A percentile compares a stretch with the other conserved stretches of the same genome.
phyloP scores from a whole-genome alignment of 2,329 filamentous ascomycete genomes.

The Pestalotiopsis sp. region DNA sequence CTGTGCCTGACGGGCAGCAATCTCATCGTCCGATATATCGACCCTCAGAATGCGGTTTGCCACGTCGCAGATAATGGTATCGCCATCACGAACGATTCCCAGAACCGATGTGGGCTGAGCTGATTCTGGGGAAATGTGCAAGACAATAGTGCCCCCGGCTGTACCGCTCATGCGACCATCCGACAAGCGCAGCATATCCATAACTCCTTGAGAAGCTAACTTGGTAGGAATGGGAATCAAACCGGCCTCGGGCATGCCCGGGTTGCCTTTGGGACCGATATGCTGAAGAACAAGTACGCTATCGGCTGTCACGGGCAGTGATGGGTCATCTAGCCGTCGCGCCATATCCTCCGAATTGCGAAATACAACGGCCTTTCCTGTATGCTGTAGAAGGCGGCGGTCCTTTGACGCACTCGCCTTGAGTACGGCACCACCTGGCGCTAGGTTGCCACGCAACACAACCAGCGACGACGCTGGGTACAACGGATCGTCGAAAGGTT shows the following conservation, averaged over 20 bases:
- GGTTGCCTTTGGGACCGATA: slow-evolving; percentile 89
- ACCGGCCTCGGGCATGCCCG: slow-evolving; percentile 89
- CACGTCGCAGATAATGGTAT: slow-evolving; percentile 78
- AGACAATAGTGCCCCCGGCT: slow-evolving; percentile 85
- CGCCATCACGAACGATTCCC: slow-evolving; percentile 75
- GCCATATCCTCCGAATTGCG: slow-evolving; percentile 76
- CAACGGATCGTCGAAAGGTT: slow-evolving; percentile 65
- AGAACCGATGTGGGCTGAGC: slow-evolving; percentile 76
- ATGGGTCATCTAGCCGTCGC: slow-evolving; percentile 57
- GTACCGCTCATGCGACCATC: slow-evolving; percentile 89
- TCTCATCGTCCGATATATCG: slow-evolving; percentile 71
- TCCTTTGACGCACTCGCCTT: slow-evolving; percentile 90
- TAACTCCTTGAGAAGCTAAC: slow-evolving; percentile 72
- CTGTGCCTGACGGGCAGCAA: slow-evolving; percentile 39
- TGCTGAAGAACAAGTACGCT: slow-evolving; percentile 81
- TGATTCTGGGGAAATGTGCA: slow-evolving; percentile 86
- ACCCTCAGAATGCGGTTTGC: slow-evolving; percentile 62
- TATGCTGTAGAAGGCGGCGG: slow-evolving; percentile 54
- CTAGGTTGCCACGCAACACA: slow-evolving; percentile 82
- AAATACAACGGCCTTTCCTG: slow-evolving; percentile 64
- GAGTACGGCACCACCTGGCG: slow-evolving; percentile 80
- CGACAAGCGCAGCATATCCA: slow-evolving; percentile 81
- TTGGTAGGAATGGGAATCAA: slow-evolving; percentile 71
- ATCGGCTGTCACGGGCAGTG: slow-evolving; percentile 62
- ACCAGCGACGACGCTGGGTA: slow-evolving; percentile 80